Evolutionary conservation across 1,139 yeast species (phyloP).

Genomic region (Zygoascus meyerae): DNA sequence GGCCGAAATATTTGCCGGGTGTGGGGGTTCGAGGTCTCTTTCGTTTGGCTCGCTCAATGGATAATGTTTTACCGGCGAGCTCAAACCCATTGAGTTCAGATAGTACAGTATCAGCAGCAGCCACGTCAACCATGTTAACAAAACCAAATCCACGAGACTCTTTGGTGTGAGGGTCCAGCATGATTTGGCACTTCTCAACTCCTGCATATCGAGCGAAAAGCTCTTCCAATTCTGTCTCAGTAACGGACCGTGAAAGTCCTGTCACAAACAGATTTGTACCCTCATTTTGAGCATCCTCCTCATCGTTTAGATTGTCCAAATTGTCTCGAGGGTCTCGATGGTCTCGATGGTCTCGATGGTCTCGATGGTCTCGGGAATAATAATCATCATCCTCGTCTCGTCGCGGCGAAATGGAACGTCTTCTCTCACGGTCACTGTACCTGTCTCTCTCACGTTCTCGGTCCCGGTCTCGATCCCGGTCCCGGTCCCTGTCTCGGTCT

Average conservation of each 20-base stretch:
- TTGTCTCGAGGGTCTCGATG: constrained; percentile 3
- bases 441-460: constrained; percentile 22
- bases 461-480: not conserved
- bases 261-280: constrained; percentile 38
- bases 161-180: constrained; percentile 36
- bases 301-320: constrained; percentile 14
- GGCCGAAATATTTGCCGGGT: constrained; percentile 39
- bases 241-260: constrained; percentile 33
- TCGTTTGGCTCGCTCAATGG: constrained; percentile 36
- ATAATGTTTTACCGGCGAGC: constrained; percentile 31
- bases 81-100: constrained; percentile 30
- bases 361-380: constrained; percentile 1
- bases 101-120: constrained; percentile 33
- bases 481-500: not conserved
- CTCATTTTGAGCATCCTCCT: constrained; percentile 29
- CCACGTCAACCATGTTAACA: constrained; percentile 33
- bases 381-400: constrained; percentile 16
- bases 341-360: constrained; percentile 7
- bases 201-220: constrained; percentile 32
- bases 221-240: constrained; percentile 32
- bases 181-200: constrained; percentile 34
- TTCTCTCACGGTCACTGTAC: constrained; percentile 17
- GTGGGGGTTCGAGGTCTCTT: constrained; percentile 38
- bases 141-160: constrained; percentile 39
- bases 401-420: constrained; percentile 25